Evolutionary conservation across 768 basidiomycete genomes (phyloP), one percentile per base, ranked within the genome.

Genomic region (Dioszegia hungarica): DNA sequence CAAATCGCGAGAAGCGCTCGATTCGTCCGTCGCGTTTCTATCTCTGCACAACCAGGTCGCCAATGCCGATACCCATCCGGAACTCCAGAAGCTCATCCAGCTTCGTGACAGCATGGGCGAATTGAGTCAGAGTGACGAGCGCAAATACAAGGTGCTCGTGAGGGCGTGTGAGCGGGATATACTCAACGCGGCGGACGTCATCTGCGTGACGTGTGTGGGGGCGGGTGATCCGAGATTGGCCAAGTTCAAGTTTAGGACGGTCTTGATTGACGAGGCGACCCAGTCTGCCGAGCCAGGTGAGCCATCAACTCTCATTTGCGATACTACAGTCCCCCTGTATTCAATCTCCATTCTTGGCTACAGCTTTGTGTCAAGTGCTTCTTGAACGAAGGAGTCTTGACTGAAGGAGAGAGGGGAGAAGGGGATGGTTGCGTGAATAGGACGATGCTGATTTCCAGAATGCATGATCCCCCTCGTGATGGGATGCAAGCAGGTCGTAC

Each of bases 401-500:
- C n/a, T n/a, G n/a, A n/a, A n/a, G n/a, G n/a, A n/a, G n/a, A n/a
- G n/a, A n/a, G n/a, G n/a, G n/a, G n/a, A n/a, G n/a, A n/a, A n/a
- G n/a, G n/a, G n/a, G n/a, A 33, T 49, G 34, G 5, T 10, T 5
- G 12, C 11, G 10, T 0, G 24, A 27, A 15, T 55, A 19, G 29
- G 3, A 34, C 33, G 36, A 14, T 10, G 50, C 60, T 76, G 66
- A 72, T 66, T 54, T 57, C 29, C 66, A 94, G 95, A 99, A 79
- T 98, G 94, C 78, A 98, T 99, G 93, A 99, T 99, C 66, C 95
- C 95, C 15, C 83, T 99, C 31, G 88, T 98, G 5, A 85, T 99
- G 68, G 95, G 95, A 14, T 98, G 93, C 75, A 98, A 98, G 77
- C 95, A 99, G 71, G 91, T 91, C 54, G 95, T 99, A 25, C 84